Evolutionary conservation across 1,284 basidiomycete genomes (phyloP), one percentile per base, ranked within the genome.

Genomic region (Cryptococcus sp.): DNA sequence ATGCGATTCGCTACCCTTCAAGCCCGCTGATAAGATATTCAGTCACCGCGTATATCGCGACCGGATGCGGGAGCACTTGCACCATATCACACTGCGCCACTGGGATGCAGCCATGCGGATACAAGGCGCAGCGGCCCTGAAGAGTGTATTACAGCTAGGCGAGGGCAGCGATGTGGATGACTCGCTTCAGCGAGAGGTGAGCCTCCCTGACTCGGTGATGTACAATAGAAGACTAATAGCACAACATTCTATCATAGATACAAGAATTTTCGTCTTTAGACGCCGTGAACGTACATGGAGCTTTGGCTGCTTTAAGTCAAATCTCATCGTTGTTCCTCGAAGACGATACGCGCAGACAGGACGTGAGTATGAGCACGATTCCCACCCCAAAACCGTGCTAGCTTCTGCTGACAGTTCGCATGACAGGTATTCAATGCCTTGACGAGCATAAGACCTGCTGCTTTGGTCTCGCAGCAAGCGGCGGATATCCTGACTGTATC

Each of bases 91-190:
- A 0, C 72, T 96, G 49, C 82, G 88, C 42, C 95, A 99, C 76
- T 98, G 95, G 94, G 94, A 98, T 74, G 75, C 82, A 1, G 77
- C 84, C 6, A 89, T 99, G 84, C 84, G 94, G 56, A 81, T 84
- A 50, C 80, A 93, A 6, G 92, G 88, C n/a, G 87, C 93, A 1
- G 82, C 87, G 64, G 88, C 92, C 3, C 79, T 96, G 41, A 82
- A 85, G 46, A 80, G 80, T 17, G 84, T 96, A 51, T 89, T 88
- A 60, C 78, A 84, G 56, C 74, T 85, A 25, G 86, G 66, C 1
- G 54, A 49, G 0, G 54, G 51, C 7, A 48, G 20, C 1, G 67
- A 69, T 42, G 19, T 73, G 16, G 46, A 68, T 2, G 62, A 74
- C 39, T 66, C 76, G 0, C 60, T 77, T 5, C 50, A 52, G 3